Conservation (phyloP, 441 rosid species). For the Sinapis alba region DNA sequence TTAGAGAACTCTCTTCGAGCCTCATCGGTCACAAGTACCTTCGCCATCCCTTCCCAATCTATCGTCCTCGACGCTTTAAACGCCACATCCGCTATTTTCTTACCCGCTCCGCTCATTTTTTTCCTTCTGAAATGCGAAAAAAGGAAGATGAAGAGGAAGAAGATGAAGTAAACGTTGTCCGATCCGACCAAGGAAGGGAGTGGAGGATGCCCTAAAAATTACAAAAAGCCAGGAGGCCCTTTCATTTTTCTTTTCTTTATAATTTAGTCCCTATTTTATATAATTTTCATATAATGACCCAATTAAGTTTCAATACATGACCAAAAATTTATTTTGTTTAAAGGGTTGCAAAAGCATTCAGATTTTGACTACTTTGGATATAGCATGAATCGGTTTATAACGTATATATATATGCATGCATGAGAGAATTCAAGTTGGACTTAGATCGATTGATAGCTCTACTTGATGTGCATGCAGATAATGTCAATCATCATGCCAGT, state of each 20-base stretch:
- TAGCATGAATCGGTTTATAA: background rate
- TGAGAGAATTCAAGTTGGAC: background rate
- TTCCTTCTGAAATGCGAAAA: slow-evolving; percentile 23
- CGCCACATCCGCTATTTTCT: slow-evolving; percentile 73
- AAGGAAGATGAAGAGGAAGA: background rate
- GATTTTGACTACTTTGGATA: background rate
- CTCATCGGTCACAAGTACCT: slow-evolving; percentile 86
- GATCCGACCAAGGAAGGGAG: slow-evolving; percentile 27
- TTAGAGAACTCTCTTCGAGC: slow-evolving; percentile 93
- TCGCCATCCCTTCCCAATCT: slow-evolving; percentile 98
- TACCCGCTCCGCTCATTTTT: slow-evolving; percentile 77
- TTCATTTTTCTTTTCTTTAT: background rate
- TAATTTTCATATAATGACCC: background rate
- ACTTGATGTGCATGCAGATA: too few relatives aligned
- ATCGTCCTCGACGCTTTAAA: slow-evolving; percentile 79
- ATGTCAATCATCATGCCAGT: too few relatives aligned
- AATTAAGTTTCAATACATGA: background rate
- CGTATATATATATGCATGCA: too few relatives aligned
- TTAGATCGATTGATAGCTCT: background rate
- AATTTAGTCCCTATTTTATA: background rate
- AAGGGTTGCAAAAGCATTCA: background rate
- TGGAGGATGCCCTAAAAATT: slow-evolving; percentile 38
- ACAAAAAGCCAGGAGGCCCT: slow-evolving; percentile 20
- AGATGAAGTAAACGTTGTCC: slow-evolving; percentile 18
- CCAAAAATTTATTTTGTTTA: background rate